Conservation (phyloP, 1,284 basidiomycete species). For the Malassezia dermatis region DNA sequence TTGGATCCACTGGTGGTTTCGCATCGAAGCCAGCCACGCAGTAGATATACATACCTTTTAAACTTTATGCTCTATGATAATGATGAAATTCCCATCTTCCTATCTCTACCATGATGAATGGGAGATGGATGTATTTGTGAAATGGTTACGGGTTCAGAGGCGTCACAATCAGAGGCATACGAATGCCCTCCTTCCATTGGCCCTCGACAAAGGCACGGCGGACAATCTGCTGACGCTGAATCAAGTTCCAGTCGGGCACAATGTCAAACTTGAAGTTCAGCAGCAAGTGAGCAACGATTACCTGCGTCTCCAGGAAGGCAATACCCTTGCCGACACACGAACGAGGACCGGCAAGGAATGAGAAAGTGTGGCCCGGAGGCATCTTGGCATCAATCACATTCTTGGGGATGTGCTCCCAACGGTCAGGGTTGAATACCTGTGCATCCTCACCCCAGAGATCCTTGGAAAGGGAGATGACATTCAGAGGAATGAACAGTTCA, state of each 20-base stretch:
- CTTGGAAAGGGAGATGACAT: slow-evolving; percentile 26
- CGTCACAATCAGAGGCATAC: slow-evolving; percentile 18
- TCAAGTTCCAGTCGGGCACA: slow-evolving; percentile 14
- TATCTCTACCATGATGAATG: not conserved
- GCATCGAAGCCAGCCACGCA: not conserved
- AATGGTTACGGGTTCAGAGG: not conserved
- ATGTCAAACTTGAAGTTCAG: slow-evolving; percentile 16
- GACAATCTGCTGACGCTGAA: slow-evolving; percentile 18
- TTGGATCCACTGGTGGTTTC: slow-evolving; percentile 76
- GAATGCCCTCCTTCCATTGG: slow-evolving; percentile 14
- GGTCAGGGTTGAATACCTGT: slow-evolving; percentile 31
- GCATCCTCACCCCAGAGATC: slow-evolving; percentile 35
- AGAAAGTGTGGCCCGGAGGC: slow-evolving; percentile 17
- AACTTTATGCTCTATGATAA: not conserved
- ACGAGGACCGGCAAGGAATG: slow-evolving; percentile 15
- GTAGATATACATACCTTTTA: not conserved
- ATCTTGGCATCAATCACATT: slow-evolving; percentile 17
- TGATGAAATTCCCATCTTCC: not conserved
- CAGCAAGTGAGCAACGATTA: slow-evolving; percentile 12
- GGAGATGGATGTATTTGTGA: not conserved
- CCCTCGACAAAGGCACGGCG: slow-evolving; percentile 18
- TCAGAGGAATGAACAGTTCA: slow-evolving; percentile 31
- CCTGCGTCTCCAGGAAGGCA: slow-evolving; percentile 16
- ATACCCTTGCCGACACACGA: slow-evolving; percentile 18
- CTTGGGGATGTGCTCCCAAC: slow-evolving; percentile 30